Conservation (phyloP, 495 filamentous ascomycete genomes). For the Daldinia childiae region DNA sequence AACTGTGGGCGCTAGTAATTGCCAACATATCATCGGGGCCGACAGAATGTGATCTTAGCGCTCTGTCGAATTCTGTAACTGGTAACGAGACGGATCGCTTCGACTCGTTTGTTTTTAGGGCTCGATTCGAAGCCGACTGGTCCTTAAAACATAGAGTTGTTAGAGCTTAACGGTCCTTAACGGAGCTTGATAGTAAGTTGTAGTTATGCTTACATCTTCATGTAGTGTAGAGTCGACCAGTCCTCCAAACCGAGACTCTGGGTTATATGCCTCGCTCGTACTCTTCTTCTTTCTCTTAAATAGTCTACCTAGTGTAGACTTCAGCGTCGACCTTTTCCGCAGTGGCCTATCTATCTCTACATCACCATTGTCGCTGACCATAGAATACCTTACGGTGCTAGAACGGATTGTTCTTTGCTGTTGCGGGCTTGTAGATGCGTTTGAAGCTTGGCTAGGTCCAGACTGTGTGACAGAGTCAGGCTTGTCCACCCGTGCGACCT, state of each 20-base stretch:
- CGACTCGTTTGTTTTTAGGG: conserved; percentile 46
- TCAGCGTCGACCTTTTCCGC: conserved; percentile 61
- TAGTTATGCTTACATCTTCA: conserved; percentile 28
- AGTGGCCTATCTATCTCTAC: conserved; percentile 51
- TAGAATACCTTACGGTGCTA: conserved; percentile 53
- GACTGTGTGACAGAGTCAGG: conserved; percentile 41
- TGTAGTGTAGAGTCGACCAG: conserved; percentile 19
- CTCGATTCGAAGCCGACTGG: conserved; percentile 49
- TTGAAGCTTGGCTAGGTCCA: conserved; percentile 44
- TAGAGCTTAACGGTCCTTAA: conserved; percentile 2
- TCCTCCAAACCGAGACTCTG: conserved; percentile 36
- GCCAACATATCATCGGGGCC: conserved; percentile 59
- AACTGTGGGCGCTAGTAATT: conserved; percentile 57
- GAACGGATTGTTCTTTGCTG: conserved; percentile 50
- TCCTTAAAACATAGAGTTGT: conserved; percentile 48
- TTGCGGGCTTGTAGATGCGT: conserved; percentile 28
- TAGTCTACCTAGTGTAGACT: conserved; percentile 57
- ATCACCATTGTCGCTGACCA: conserved; percentile 53
- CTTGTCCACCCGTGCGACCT: conserved; percentile 41
- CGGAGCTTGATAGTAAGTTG: background rate
- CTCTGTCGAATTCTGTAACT: conserved; percentile 62
- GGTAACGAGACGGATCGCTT: conserved; percentile 63
- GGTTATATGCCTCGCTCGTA: conserved; percentile 29
- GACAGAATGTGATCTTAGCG: conserved; percentile 63
- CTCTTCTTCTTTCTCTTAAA: conserved; percentile 62